Base-by-base conservation (phyloP, 164 flowering plant species). In the Santalum album region DNA sequence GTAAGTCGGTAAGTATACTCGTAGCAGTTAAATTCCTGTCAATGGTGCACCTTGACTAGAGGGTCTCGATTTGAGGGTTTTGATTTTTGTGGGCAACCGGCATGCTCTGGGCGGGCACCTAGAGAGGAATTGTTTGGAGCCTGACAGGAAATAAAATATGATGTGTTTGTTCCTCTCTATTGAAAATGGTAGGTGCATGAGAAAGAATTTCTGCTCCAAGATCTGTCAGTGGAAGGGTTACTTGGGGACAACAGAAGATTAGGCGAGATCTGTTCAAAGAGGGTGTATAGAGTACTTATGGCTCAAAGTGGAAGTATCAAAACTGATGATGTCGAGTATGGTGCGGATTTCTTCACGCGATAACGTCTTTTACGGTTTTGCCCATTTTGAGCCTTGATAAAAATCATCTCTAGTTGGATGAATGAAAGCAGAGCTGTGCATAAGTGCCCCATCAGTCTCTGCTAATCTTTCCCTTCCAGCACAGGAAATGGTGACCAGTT, bases 241-340 rank as follows among this genome's bases (percentile, higher is more conserved):
- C 60, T 79, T 7, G 90, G 88, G 16, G 86, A 72, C 24, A 80
- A 87, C 43, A 77, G 87, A 74, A 73, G 92, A 69, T 66, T 92
- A 44, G 99, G 99, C 21, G 90, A 87, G 69, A 54, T 87, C 36
- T 92, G 99, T 68, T 92, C 99, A 4, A 89, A 83, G 80, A 74
- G 99, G 65, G 78, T 92, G 49, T 87, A 87, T 74, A 85, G 99
- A 75, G 74, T 92, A 58, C 81, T 92, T 25, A 87, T 83, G 90
- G 96, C 99, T 58, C 83, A 83, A 67, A 76, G 58, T 53, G 95
- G 90, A 59, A 74, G 65, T 71, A 82, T 82, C 57, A 78, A 69
- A 67, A 90, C 95, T 23, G 96, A 92, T 57, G 96, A 87, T 62
- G 82, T 82, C 26, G 99, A 92, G 67, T 63, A 75, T 59, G 99